Base-by-base conservation (phyloP, 345 rosid species). In the Conringia planisiliqua region DNA sequence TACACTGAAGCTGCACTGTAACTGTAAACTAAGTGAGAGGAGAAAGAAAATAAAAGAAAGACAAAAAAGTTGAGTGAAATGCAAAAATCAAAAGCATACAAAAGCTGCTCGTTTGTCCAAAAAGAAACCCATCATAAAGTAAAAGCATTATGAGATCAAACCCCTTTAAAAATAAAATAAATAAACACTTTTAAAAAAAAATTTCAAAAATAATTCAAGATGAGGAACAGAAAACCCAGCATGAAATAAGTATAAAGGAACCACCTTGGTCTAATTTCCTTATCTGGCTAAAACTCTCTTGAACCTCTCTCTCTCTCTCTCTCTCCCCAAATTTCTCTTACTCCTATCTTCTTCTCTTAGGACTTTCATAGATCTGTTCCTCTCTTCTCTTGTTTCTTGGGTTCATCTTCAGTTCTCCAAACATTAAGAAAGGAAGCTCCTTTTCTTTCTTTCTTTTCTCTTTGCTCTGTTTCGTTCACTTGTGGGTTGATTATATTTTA, bases 91-190 rank as follows among this genome's bases (percentile, higher is more conserved):
- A 78, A 78, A 71, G 77, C 72, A 78, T 65, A 78, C 62, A 71
- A 78, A 78, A 78, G 81, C 81, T 78, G 81, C 77, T 72, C 77
- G 47, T 78, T 78, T 66, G 77, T 78, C 81, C 81, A 72, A 78
- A 78, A 78, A 72, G 81, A 78, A 78, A 72, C 81, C 64, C 81
- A 71, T 78, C 77, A 66, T 58, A 78, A 78, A 78, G 81, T 60
- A 72, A 78, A 78, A 78, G 81, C 73, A 66, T 71, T 66, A 60
- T 69, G 65, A 58, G 81, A 78, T 66, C 81, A 77, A 77, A 70
- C 63, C 17, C 52, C 60, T 42, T 3, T 24, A 62, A 52, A 52
- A 33, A 36, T 24, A 24, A 67, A 48, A 14, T 4, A 8, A 47
- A 63, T 4, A 32, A 26, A 13, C 42, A 57, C 48, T 32, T 30